Percentiles rank a stretch among this genome's conserved stretches.
Conservation (phyloP, 169 alveolate species). For the Plasmodium knowlesi region DNA sequence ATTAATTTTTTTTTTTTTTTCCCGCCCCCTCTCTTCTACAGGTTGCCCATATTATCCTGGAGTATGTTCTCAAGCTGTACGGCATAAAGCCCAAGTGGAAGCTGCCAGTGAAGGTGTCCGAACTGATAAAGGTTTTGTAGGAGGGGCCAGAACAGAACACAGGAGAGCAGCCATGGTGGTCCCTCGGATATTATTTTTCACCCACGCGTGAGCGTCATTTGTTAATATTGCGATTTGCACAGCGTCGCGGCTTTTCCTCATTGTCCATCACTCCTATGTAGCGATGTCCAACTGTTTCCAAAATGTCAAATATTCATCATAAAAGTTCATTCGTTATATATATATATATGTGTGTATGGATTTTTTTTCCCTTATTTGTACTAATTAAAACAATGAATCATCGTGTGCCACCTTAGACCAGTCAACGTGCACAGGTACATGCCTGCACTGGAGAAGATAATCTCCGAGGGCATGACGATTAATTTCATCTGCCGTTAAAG, state of each 20-base stretch:
- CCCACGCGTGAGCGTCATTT: neutral
- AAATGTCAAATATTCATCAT: neutral
- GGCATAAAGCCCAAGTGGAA: constrained; percentile 67
- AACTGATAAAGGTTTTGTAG: constrained; percentile 42
- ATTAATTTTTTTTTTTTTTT: neutral
- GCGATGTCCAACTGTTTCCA: neutral
- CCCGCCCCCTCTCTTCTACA: neutral
- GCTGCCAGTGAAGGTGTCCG: constrained; percentile 38
- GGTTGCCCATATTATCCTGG: constrained; percentile 38
- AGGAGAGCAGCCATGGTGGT: neutral
- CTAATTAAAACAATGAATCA: neutral
- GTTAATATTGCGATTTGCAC: neutral
- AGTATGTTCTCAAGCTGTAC: constrained; percentile 26
- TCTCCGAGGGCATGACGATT: neutral
- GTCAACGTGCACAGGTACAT: neutral
- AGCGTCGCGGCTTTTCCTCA: neutral
- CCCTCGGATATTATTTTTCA: neutral
- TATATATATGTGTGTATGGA: neutral
- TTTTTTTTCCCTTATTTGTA: neutral
- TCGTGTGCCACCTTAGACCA: neutral
- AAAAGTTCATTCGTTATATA: neutral
- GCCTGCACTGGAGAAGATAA: neutral
- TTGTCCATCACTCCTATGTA: neutral
- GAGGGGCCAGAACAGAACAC: neutral
- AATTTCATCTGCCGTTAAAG: neutral